Base-by-base conservation (phyloP, 176 grass and related monocot genomes). In the Oryza coarctata region DNA sequence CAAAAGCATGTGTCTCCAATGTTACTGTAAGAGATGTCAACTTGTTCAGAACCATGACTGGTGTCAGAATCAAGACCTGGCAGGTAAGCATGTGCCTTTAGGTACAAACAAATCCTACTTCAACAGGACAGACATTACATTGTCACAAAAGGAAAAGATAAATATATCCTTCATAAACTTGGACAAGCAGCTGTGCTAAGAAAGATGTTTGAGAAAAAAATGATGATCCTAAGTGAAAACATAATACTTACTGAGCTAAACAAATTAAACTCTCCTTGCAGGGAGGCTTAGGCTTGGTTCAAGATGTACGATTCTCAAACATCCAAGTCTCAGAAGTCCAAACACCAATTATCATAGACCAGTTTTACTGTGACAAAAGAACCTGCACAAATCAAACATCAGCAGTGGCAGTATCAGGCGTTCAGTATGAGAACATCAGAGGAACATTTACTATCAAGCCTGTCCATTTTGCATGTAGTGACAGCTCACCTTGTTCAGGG, bases 11-110 rank as follows among this genome's bases (percentile, higher is more conserved):
- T 71, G 97, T 99, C 72, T 94, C 97, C 17, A 96, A 99, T 90
- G 84, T 99, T 82, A 99, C 97, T 40, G 87, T 99, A 45, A 86
- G 97, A 84, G 93, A 96, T 70, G 79, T 94, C 65, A 95, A 92
- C 62, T 94, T 96, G 89, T 90, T 92, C 84, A 90, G 88, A 80
- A 99, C 97, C 9, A 99, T 90, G 97, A 90, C 69, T 36, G 93
- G 93, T 45, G 97, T 99, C 85, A 94, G 97, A 89, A 99, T 99
- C 80, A 99, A 99, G 89, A 99, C 93, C 82, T 99, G 97, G 97
- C 93, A 99, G 93, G 97, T 96, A 88, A 90, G 73, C n/a, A 75
- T 55, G 78, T 47, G 38, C 64, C 29, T 22, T 38, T 34, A 88
- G 12, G 8, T 63, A 84, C 82, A 76, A 80, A 81, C 20, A 70